A percentile compares a stretch with the other conserved stretches of the same genome.
phyloP scores from a whole-genome alignment of 805 yeast genomes.

The Teunomyces stri region DNA sequence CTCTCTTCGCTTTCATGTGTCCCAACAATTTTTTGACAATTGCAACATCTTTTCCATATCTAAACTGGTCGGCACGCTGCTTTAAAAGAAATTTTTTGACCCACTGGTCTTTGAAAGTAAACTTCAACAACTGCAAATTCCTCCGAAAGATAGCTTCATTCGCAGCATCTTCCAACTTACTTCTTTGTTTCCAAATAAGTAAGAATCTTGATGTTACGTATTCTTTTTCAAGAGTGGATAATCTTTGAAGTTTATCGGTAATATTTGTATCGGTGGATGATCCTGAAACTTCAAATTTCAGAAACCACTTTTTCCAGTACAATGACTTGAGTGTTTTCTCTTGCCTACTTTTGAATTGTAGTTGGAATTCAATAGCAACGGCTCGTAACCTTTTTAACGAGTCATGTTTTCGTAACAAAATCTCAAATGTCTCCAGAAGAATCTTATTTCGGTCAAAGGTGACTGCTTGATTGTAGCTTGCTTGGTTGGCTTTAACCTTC shows the following conservation, averaged over 20 bases:
- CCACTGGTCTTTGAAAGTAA: constrained; percentile 16
- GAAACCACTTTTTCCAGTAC: constrained; percentile 10
- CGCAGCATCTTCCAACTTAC: neutral
- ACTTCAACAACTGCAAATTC: constrained; percentile 6
- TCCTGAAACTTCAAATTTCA: neutral
- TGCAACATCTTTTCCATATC: constrained; percentile 1
- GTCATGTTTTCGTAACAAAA: neutral
- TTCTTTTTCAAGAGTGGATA: constrained; percentile 14
- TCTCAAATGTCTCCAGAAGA: neutral
- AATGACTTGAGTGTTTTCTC: neutral
- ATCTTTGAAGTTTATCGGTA: constrained; percentile 11
- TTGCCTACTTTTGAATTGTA: neutral
- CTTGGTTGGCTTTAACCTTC: neutral
- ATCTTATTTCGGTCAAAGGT: neutral
- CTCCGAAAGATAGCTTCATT: constrained; percentile 6
- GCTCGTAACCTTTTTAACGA: neutral
- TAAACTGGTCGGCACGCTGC: neutral
- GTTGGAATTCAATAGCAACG: neutral
- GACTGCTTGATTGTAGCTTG: neutral
- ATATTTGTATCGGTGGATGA: neutral
- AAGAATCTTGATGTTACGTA: constrained; percentile 15
- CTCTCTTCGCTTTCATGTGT: constrained; percentile 13
- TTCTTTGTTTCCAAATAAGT: constrained; percentile 13
- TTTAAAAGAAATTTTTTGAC: constrained; percentile 6
- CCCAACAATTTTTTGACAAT: constrained; percentile 7